A percentile compares a stretch with the other conserved stretches of the same genome.
These are phyloP conservation scores for Hirschfeldia incana DNA, from an alignment of 345 rosid species.

Conservation along the genomic window DNA sequence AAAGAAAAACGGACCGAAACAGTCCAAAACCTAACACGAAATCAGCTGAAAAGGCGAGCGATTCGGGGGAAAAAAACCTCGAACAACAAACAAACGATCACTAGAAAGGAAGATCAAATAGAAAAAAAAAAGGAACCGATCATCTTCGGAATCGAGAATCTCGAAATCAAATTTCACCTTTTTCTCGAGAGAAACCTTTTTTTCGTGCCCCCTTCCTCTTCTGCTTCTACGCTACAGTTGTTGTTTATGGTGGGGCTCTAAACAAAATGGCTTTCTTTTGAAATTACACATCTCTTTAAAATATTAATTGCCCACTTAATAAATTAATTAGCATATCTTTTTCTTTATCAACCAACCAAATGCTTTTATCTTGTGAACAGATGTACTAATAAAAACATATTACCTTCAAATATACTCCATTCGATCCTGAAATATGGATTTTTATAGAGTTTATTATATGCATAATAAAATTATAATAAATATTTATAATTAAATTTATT, in stretches of 20 bases:
- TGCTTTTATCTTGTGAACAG: no score
- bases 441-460: no score
- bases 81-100: conserved; percentile 4
- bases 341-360: neutral
- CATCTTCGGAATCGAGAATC: conserved; percentile 9
- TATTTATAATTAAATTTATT: no score
- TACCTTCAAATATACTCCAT: no score
- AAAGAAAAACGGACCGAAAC: neutral
- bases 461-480: no score
- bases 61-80: neutral
- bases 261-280: conserved; percentile 13
- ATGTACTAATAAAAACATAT: no score
- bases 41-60: conserved; percentile 2
- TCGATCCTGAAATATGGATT: no score
- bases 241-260: conserved; percentile 33
- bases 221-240: conserved; percentile 30
- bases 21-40: conserved; percentile 2
- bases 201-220: neutral
- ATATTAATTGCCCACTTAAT: neutral
- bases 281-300: neutral
- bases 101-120: neutral
- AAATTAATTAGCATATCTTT: neutral
- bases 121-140: neutral
- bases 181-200: conserved; percentile 9
- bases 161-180: conserved; percentile 5